A percentile compares a stretch with the other conserved stretches of the same genome.
Conservation (phyloP, 225 moss, liverwort and hornwort genomes). For the Pleurozium schreberi region DNA sequence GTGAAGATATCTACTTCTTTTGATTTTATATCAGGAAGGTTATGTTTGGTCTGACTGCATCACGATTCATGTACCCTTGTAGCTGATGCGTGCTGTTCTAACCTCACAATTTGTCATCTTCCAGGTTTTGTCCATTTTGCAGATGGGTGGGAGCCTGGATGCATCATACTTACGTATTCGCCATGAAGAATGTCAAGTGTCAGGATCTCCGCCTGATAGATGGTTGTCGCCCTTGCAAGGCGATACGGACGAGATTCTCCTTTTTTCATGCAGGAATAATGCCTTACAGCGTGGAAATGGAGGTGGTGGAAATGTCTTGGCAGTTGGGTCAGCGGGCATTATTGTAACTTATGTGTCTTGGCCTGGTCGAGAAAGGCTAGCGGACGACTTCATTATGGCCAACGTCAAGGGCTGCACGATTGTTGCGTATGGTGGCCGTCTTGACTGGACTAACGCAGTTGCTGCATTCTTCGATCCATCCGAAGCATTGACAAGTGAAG, state of each 20-base stretch:
- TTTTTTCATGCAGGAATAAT: constrained; percentile 70
- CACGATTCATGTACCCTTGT: not conserved
- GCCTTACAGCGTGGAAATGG: constrained; percentile 88
- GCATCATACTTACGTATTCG: constrained; percentile 74
- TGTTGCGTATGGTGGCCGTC: constrained; percentile 78
- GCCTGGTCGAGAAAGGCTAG: constrained; percentile 65
- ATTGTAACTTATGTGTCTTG: constrained; percentile 73
- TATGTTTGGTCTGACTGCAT: not conserved
- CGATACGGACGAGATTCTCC: constrained; percentile 60
- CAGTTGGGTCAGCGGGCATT: constrained; percentile 71
- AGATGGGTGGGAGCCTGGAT: constrained; percentile 55
- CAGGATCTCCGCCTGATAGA: constrained; percentile 56
- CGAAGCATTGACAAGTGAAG: constrained; percentile 1
- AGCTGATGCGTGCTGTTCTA: not conserved
- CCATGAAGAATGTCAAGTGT: constrained; percentile 81
- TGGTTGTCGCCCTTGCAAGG: constrained; percentile 38
- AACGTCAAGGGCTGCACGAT: constrained; percentile 77
- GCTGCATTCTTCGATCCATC: constrained; percentile 45
- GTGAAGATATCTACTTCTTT: not conserved
- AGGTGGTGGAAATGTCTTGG: constrained; percentile 86
- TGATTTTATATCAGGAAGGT: not conserved
- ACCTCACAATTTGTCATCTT: not conserved
- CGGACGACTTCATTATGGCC: constrained; percentile 63
- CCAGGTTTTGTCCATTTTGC: constrained; percentile 54
- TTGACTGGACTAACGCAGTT: constrained; percentile 74